Conservation (phyloP, 225 moss, liverwort and hornwort species). For the Sphagnum tenellum region DNA sequence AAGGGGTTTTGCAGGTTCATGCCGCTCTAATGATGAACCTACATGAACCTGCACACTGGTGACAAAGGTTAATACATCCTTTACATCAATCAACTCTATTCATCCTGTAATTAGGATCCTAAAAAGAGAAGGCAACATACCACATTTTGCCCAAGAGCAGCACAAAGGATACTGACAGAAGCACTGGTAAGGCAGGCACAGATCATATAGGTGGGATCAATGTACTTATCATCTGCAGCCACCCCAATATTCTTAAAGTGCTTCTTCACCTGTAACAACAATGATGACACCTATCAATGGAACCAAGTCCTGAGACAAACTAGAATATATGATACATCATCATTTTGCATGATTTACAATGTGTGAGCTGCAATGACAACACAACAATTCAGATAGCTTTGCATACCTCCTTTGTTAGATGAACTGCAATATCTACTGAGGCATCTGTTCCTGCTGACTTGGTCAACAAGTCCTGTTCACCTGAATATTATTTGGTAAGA, state of each 20-base stretch:
- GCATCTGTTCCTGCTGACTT: conserved; percentile 50
- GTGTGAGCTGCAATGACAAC: no score
- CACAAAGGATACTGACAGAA: conserved; percentile 84
- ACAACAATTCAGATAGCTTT: no score
- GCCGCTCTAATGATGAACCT: conserved; percentile 13
- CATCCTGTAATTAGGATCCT: neutral
- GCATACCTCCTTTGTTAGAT: conserved; percentile 62
- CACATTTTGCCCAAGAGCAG: conserved; percentile 94
- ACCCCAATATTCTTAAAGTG: conserved; percentile 60
- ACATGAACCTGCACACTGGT: conserved; percentile 52
- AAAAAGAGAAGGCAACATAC: conserved; percentile 18
- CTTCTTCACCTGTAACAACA: conserved; percentile 35
- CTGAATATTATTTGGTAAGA: neutral
- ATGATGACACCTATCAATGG: no score
- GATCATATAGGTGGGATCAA: conserved; percentile 99
- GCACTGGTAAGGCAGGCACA: conserved; percentile 94
- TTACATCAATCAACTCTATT: neutral
- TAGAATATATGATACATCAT: conserved; percentile 1
- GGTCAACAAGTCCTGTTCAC: conserved; percentile 49
- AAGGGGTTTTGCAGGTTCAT: no score
- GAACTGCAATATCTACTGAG: conserved; percentile 79
- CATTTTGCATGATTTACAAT: no score
- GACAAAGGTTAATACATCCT: neutral
- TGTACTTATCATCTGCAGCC: conserved; percentile 73
- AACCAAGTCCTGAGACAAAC: no score